A percentile compares a stretch with the other conserved stretches of the same genome.
These are phyloP conservation scores for Chytriomyces hyalinus DNA, from an alignment of 192 early-diverging fungal species.

Conservation along the genomic window DNA sequence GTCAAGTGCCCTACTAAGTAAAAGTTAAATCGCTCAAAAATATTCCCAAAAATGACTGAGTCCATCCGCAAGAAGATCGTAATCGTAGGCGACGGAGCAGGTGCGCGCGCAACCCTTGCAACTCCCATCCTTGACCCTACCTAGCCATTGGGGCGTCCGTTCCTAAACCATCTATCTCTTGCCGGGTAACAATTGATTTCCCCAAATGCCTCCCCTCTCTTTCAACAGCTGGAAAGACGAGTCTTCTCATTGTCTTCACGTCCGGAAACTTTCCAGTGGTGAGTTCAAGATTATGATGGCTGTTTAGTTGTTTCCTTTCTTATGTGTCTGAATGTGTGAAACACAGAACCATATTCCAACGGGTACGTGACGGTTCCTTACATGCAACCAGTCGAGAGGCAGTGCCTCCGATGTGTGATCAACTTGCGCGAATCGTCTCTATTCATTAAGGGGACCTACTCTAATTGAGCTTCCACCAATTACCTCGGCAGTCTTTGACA, in stretches of 20 bases:
- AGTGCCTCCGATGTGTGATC: no score
- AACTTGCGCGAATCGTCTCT: constrained; percentile 80
- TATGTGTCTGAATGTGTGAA: background rate
- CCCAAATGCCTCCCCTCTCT: background rate
- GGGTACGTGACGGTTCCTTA: background rate
- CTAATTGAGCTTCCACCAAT: constrained; percentile 76
- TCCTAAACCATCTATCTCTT: no score
- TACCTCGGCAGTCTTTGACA: constrained; percentile 83
- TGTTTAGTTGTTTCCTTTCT: background rate
- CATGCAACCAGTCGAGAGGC: no score
- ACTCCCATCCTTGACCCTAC: background rate
- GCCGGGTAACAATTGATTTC: no score
- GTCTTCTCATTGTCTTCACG: constrained; percentile 79
- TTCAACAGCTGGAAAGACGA: constrained; percentile 68
- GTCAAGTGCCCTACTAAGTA: background rate
- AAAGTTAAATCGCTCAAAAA: background rate
- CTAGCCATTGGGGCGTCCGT: no score
- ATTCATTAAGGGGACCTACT: constrained; percentile 75
- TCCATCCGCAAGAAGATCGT: constrained; percentile 70
- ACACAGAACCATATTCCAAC: constrained; percentile 29
- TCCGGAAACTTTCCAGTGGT: constrained; percentile 87
- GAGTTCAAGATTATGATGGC: constrained; percentile 28
- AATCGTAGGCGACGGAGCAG: constrained; percentile 81
- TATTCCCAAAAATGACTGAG: background rate
- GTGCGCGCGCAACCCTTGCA: constrained; percentile 22